phyloP scores from a whole-genome alignment of 176 grass and related monocot species.

The Urochloa ruziziensis region DNA sequence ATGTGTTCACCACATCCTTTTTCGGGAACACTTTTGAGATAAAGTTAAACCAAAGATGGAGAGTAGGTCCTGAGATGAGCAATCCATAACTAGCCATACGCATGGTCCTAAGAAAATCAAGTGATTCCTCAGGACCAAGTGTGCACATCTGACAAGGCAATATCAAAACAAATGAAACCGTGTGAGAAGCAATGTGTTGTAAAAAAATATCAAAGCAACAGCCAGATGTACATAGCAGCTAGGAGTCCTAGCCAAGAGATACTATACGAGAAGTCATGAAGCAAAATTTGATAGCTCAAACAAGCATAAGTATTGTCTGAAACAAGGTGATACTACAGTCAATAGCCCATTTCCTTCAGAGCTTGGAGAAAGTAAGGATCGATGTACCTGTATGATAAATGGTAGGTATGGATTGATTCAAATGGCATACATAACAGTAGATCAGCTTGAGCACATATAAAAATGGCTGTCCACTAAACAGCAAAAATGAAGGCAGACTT shows the following conservation, averaged over 20 bases:
- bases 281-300: background rate
- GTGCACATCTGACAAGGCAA: constrained; percentile 72
- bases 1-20: constrained; percentile 72
- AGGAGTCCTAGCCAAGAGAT: background rate
- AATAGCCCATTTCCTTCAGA: background rate
- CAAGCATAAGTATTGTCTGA: background rate
- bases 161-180: constrained; percentile 14
- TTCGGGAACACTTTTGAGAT: constrained; percentile 80
- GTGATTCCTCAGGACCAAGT: constrained; percentile 38
- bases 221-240: background rate
- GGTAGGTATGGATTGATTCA: background rate
- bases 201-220: background rate
- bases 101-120: constrained; percentile 67
- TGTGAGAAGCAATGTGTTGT: constrained; percentile 4
- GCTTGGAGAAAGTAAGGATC: background rate
- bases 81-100: constrained; percentile 89
- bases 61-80: constrained; percentile 73
- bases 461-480: background rate
- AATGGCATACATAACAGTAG: background rate
- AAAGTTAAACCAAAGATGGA: constrained; percentile 96
- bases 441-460: background rate
- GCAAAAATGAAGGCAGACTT: background rate
- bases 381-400: background rate
- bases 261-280: background rate
- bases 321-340: background rate